Conservation (phyloP, 306 rosid genomes). For the Prunus padus region DNA sequence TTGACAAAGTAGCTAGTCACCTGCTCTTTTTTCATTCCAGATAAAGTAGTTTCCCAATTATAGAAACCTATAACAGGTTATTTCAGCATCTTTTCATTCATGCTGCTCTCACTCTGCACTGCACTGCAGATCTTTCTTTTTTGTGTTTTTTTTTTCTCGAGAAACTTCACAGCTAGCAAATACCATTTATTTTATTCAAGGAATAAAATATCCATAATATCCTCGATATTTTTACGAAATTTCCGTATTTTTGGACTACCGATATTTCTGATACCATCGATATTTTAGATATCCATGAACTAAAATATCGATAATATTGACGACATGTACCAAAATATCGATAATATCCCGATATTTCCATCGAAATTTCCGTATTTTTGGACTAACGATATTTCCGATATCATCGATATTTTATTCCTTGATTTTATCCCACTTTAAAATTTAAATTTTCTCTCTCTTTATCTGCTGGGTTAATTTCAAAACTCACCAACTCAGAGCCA, state of each 20-base stretch:
- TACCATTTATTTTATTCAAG: too few species aligned
- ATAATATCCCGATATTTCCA: too few species aligned
- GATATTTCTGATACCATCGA: too few species aligned
- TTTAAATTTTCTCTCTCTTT: slow-evolving; percentile 18
- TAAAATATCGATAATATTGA: too few species aligned
- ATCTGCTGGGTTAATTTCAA: slow-evolving; percentile 27
- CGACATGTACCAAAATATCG: too few species aligned
- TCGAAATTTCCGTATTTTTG: too few species aligned
- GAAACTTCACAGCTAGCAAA: slow-evolving; percentile 1
- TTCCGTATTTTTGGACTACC: too few species aligned
- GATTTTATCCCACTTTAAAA: slow-evolving; percentile 31
- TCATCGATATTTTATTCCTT: too few species aligned
- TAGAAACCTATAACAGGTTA: slow-evolving; percentile 43
- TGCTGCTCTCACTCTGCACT: background rate
- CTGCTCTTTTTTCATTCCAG: slow-evolving; percentile 36
- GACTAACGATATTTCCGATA: too few species aligned
- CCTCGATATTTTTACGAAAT: too few species aligned
- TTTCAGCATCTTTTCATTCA: slow-evolving; percentile 17
- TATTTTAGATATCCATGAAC: too few species aligned
- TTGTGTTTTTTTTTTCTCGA: background rate
- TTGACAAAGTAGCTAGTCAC: slow-evolving; percentile 47
- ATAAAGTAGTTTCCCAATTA: slow-evolving; percentile 46
- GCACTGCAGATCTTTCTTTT: background rate
- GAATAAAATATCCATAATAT: too few species aligned
- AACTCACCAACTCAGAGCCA: slow-evolving; percentile 31